These are phyloP conservation scores for Schwanniomyces sp. DNA, from an alignment of 805 yeast genomes.

Conservation along the genomic window DNA sequence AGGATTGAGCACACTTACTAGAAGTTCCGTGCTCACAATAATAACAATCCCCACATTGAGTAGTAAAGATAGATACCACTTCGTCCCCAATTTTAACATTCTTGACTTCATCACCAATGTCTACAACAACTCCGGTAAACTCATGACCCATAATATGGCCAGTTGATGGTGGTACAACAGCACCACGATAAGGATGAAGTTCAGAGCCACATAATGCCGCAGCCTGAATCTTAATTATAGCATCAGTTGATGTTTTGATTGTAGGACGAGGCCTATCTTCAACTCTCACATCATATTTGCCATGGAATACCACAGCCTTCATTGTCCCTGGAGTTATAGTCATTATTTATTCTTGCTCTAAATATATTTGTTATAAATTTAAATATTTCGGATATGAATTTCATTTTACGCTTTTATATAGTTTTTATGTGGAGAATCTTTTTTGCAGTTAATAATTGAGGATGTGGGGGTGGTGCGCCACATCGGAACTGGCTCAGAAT, in stretches of 20 bases:
- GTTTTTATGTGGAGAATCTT: neutral
- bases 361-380: no score
- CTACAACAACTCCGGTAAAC: constrained; percentile 58
- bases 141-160: constrained; percentile 53
- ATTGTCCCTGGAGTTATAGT: neutral
- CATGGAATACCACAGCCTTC: constrained; percentile 1
- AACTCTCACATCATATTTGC: neutral
- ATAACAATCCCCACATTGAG: neutral
- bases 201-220: constrained; percentile 1
- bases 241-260: neutral
- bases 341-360: neutral
- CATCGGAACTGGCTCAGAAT: neutral
- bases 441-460: neutral
- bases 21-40: neutral
- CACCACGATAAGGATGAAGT: constrained; percentile 2
- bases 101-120: constrained; percentile 55
- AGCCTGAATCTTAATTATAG: neutral
- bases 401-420: no score
- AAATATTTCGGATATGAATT: no score
- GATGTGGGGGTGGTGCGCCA: neutral
- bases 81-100: constrained; percentile 61
- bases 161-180: neutral
- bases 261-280: neutral
- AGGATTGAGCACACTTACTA: neutral
- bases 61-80: constrained; percentile 37